Base-by-base conservation (phyloP, 2,329 filamentous ascomycete species). In the Xylaria sp. region DNA sequence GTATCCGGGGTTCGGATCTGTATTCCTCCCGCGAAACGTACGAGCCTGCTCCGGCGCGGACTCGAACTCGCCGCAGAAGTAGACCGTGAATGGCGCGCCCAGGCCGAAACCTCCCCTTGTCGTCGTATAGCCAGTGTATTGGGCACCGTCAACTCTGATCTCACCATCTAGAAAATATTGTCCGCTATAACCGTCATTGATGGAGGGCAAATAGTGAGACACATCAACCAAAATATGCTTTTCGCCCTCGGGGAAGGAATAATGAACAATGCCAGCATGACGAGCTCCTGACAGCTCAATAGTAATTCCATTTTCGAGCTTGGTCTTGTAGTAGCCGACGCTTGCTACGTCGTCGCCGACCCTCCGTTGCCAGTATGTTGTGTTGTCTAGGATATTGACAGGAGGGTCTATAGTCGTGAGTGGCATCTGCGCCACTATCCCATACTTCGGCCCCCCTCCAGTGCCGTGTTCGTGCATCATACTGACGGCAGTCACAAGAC, bases 381-480 rank as follows among this genome's bases (percentile, higher is more conserved):
- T 74, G 15, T 86, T 80, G 66, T 85, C 82, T 2, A 79, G 75
- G 9, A 86, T 71, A 60, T 74, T 76, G 40, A 83, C 72, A 5
- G 59, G 59, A 7, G 73, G 71, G 0, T 80, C 79, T 1, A 81
- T 62, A 1, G 65, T 73, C 2, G 72, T 74, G 8, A 83, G 71
- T 0, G 80, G 82, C 70, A 83, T 76, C 61, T 83, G 81, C 0
- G 80, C 75, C 35, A 83, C 78, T 4, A 86, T 76, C 0, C 85
- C 85, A 59, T 87, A 87, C 58, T 85, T 87, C 0, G 85, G 83
- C 9, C 80, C 80, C 1, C 85, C 85, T 13, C 85, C 85, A 0
- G 84, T 87, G 0, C 84, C 84, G 54, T 78, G 80, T 62, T 84
- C 83, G 59, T 86, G 83, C 72, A 85, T 78, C 79, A 84, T 80